Percentiles rank a stretch among this genome's conserved stretches.
These are phyloP conservation scores for Trichosporon sp. DNA, from an alignment of 1,284 basidiomycete species.

Conservation along the genomic window DNA sequence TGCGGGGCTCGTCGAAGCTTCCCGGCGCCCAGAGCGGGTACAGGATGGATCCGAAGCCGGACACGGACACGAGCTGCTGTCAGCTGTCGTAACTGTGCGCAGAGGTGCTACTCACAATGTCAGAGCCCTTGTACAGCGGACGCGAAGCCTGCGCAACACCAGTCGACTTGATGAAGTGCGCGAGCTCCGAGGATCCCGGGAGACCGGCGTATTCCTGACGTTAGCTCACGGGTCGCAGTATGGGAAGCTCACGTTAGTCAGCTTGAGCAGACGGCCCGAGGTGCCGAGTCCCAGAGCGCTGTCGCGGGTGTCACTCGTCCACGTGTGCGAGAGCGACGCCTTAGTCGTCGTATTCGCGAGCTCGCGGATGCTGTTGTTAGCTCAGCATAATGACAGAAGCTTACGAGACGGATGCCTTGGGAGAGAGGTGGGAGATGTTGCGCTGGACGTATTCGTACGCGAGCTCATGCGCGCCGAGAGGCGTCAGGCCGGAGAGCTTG, in stretches of 20 bases:
- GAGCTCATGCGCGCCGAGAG: conserved; percentile 70
- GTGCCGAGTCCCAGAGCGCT: conserved; percentile 66
- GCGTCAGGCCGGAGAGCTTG: conserved; percentile 51
- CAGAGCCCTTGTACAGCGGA: conserved; percentile 57
- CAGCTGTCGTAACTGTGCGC: background rate
- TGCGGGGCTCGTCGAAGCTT: conserved; percentile 8
- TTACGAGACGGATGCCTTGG: conserved; percentile 77
- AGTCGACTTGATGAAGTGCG: conserved; percentile 72
- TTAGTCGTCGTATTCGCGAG: conserved; percentile 78
- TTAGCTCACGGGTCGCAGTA: conserved; percentile 47
- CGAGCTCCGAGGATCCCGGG: conserved; percentile 65
- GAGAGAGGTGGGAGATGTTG: conserved; percentile 69
- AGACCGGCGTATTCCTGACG: conserved; percentile 72
- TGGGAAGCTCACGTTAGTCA: conserved; percentile 60
- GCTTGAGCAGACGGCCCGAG: conserved; percentile 65
- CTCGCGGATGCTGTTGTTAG: conserved; percentile 69
- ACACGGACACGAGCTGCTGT: conserved; percentile 50
- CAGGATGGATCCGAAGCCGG: conserved; percentile 52
- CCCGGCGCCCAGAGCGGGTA: conserved; percentile 45
- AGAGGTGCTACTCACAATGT: conserved; percentile 47
- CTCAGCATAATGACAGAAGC: conserved; percentile 29
- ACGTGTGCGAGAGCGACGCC: conserved; percentile 79
- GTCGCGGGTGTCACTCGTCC: conserved; percentile 76
- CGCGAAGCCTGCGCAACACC: conserved; percentile 69
- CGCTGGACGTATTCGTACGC: conserved; percentile 79